Conservation (phyloP, 208 protist genomes). For the Acanthamoeba sp. region DNA sequence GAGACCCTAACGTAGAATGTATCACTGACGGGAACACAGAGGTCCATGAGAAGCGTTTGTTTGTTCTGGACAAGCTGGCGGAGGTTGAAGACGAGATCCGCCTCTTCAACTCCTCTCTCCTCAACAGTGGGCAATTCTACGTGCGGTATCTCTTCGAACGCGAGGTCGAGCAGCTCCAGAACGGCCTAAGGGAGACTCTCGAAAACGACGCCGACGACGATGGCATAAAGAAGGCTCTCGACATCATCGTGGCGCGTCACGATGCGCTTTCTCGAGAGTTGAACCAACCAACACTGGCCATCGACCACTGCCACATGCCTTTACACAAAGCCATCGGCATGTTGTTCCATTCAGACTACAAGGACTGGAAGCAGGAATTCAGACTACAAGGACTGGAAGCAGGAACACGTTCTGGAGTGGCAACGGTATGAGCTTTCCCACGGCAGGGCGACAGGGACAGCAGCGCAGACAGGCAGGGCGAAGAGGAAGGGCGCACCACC, state of each 20-base stretch:
- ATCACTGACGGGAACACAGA: conserved; percentile 1
- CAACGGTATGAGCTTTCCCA: conserved; percentile 52
- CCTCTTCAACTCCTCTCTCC: conserved; percentile 68
- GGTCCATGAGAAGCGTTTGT: conserved; percentile 1
- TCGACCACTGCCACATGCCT: conserved; percentile 58
- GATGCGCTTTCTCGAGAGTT: conserved; percentile 25
- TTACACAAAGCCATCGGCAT: background rate
- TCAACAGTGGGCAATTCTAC: conserved; percentile 52
- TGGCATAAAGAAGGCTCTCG: too few relatives aligned
- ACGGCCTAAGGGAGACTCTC: conserved; percentile 1
- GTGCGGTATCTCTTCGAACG: background rate
- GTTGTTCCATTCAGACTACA: conserved; percentile 63
- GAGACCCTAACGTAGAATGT: background rate
- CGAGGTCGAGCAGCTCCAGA: conserved; percentile 8
- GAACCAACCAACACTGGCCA: conserved; percentile 57
- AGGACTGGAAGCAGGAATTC: background rate
- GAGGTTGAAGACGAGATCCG: conserved; percentile 36
- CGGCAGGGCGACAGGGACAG: background rate
- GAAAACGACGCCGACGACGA: background rate
- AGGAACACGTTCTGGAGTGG: background rate
- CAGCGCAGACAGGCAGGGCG: too few relatives aligned
- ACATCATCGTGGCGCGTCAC: background rate
- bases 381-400: background rate
- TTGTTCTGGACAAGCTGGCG: conserved; percentile 25
- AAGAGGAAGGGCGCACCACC: too few relatives aligned